These are phyloP conservation scores for Chalciporus sp. DNA, from an alignment of 1,284 basidiomycete genomes.

Conservation along the genomic window DNA sequence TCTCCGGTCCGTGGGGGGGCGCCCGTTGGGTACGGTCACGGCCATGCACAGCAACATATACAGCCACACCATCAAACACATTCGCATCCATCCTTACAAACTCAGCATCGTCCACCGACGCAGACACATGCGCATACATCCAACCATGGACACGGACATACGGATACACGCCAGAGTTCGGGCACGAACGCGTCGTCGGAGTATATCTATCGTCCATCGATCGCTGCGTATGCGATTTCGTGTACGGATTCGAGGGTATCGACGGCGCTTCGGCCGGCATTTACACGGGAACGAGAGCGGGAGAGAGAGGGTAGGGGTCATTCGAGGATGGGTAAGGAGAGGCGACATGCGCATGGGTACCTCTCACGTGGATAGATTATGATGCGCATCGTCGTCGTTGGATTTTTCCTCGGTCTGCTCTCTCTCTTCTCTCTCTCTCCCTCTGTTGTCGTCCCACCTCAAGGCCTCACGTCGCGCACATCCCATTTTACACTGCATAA, in stretches of 20 bases:
- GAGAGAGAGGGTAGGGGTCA: conserved; percentile 12
- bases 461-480: not conserved
- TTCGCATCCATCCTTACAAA: conserved; percentile 3
- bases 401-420: not conserved
- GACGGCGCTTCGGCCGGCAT: conserved; percentile 33
- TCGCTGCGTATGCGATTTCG: conserved; percentile 33
- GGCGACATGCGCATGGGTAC: conserved; percentile 15
- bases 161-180: not conserved
- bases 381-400: not conserved
- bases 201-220: conserved; percentile 33
- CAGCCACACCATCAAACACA: conserved; percentile 3
- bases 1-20: conserved; percentile 25
- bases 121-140: not conserved
- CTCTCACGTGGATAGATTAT: conserved; percentile 11
- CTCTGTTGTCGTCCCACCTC: not conserved
- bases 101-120: conserved; percentile 8
- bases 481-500: too few relatives aligned
- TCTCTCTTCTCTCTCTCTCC: not conserved
- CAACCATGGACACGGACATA: conserved; percentile 1
- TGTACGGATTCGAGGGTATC: conserved; percentile 37
- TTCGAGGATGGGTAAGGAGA: conserved; percentile 18
- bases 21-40: conserved; percentile 12
- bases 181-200: conserved; percentile 12
- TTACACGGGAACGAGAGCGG: conserved; percentile 21
- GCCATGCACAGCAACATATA: conserved; percentile 16